A percentile compares a stretch with the other conserved stretches of the same genome.
Conservation (phyloP, 2,329 filamentous ascomycete species). For the Colletotrichum gigasporum region DNA sequence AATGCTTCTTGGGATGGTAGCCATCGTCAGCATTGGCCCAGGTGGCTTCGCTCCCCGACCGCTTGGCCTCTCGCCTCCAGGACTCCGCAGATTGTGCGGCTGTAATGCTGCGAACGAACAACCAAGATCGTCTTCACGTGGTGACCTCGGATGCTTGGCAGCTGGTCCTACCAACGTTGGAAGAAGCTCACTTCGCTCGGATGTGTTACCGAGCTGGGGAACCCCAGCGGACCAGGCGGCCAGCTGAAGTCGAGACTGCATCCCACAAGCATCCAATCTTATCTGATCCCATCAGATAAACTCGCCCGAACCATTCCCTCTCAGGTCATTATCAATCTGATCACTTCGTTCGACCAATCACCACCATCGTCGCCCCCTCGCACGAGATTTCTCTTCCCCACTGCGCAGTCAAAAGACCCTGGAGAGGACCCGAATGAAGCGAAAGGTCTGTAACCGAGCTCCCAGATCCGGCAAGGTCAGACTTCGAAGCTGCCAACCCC, state of each 20-base stretch:
- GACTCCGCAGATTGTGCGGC: background rate
- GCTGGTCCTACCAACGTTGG: background rate
- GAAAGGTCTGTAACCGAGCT: conserved; percentile 15
- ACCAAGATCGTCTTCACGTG: background rate
- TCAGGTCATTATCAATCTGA: conserved; percentile 22
- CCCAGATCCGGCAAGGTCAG: conserved; percentile 5
- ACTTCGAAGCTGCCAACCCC: background rate
- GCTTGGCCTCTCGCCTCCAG: background rate
- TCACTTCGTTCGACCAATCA: conserved; percentile 5
- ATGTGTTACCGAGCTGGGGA: background rate
- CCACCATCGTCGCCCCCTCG: background rate
- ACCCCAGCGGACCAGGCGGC: background rate
- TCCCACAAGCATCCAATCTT: conserved; percentile 13
- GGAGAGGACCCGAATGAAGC: background rate
- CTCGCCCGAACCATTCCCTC: background rate
- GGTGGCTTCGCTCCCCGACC: no score
- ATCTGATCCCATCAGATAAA: conserved; percentile 30
- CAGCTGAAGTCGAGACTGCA: background rate
- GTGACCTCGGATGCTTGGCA: background rate
- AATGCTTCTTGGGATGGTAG: no score
- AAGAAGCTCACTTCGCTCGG: background rate
- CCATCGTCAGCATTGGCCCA: no score
- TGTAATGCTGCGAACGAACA: background rate
- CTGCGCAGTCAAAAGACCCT: conserved; percentile 12
- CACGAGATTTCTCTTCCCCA: background rate